phyloP scores from a whole-genome alignment of 148 eudicot genomes.

The Rhododendron molle region DNA sequence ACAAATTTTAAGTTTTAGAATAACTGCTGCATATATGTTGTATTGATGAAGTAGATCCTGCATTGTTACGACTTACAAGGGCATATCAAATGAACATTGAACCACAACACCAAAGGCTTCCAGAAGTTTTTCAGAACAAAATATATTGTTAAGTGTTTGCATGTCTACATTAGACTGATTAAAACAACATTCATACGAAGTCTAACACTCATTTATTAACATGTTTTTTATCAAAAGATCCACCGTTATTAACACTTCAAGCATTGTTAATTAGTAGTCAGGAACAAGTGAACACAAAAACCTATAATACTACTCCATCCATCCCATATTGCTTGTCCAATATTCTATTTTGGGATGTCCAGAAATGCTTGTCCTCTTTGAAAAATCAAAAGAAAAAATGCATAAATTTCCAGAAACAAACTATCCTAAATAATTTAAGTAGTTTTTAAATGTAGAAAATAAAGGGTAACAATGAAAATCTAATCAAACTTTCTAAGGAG shows the following conservation, averaged over 20 bases:
- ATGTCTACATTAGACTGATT: not conserved
- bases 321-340: not conserved
- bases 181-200: not conserved
- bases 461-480: not conserved
- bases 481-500: not conserved
- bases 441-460: no score
- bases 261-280: not conserved
- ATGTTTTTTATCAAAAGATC: not conserved
- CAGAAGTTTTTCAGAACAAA: not conserved
- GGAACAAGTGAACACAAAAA: not conserved
- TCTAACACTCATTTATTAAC: not conserved
- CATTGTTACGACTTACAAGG: not conserved
- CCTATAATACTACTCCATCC: not conserved
- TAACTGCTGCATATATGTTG: not conserved
- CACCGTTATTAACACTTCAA: not conserved
- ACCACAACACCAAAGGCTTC: not conserved
- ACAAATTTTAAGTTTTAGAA: not conserved
- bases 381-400: not conserved
- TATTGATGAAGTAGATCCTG: not conserved
- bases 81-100: not conserved
- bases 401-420: no score
- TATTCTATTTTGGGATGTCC: not conserved
- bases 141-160: not conserved
- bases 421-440: no score
- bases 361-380: not conserved